phyloP scores from a whole-genome alignment of 2,329 filamentous ascomycete species.

The Leptographium galeiforme region DNA sequence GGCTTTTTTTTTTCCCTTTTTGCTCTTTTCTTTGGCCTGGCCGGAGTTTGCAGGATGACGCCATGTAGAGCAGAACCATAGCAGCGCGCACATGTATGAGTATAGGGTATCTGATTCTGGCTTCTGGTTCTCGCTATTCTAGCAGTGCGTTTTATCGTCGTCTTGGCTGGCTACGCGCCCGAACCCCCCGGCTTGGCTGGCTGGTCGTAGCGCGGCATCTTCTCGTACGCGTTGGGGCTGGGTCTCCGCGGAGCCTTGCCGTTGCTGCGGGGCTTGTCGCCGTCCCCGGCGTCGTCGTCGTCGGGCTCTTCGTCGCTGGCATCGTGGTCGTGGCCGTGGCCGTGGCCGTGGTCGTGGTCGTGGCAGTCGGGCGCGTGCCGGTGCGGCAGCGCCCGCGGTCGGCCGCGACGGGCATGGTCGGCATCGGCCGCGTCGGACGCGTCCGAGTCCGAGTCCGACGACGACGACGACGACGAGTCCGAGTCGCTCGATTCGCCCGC shows the following conservation, averaged over 20 bases:
- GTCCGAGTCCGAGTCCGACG: conserved; percentile 30
- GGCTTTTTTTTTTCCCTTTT: neutral
- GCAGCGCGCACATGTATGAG: neutral
- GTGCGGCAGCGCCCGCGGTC: conserved; percentile 14
- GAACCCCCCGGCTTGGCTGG: conserved; percentile 16
- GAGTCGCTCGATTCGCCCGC: conserved; percentile 33
- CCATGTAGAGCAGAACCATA: neutral
- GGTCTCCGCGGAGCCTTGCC: conserved; percentile 26
- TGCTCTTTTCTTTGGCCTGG: neutral
- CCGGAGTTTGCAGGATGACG: neutral
- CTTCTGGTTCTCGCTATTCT: neutral
- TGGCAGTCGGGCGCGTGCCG: conserved; percentile 21
- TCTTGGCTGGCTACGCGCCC: neutral
- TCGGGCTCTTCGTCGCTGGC: neutral
- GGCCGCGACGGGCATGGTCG: conserved; percentile 13
- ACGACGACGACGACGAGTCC: conserved; percentile 41
- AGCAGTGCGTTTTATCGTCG: neutral
- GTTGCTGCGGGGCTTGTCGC: conserved; percentile 14
- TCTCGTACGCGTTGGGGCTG: conserved; percentile 74
- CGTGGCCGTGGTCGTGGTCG: conserved; percentile 18
- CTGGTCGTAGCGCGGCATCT: conserved; percentile 40
- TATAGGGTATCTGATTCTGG: neutral
- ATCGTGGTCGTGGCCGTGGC: conserved; percentile 22
- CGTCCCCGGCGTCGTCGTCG: conserved; percentile 20
- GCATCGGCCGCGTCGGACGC: conserved; percentile 23